Evolutionary conservation across 2,329 filamentous ascomycete species (phyloP).

Genomic region (Xylaria multiplex): DNA sequence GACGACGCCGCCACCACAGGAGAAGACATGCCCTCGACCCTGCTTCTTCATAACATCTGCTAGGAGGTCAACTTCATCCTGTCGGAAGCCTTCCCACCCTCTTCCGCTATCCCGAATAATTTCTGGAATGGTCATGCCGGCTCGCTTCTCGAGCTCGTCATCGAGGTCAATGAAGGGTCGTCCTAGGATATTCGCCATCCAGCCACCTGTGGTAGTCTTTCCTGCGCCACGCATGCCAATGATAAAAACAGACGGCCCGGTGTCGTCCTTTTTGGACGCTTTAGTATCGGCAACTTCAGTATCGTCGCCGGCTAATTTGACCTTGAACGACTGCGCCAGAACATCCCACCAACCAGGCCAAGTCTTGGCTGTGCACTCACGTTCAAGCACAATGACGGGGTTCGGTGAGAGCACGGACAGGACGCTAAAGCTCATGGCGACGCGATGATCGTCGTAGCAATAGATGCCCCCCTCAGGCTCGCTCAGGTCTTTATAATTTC

Average conservation of each 20-base stretch:
- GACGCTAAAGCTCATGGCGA: conserved; percentile 98
- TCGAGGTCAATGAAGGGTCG: conserved; percentile 89
- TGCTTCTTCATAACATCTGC: conserved; percentile 78
- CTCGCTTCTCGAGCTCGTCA: conserved; percentile 79
- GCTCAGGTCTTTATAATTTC: conserved; percentile 57
- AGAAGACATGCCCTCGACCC: conserved; percentile 81
- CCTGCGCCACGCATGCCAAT: conserved; percentile 98
- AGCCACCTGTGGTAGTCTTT: conserved; percentile 91
- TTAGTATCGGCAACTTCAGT: conserved; percentile 47
- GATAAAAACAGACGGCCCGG: conserved; percentile 81
- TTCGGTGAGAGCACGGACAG: conserved; percentile 76
- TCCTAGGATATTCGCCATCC: conserved; percentile 80
- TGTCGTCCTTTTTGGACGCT: conserved; percentile 51
- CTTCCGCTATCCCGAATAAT: conserved; percentile 73
- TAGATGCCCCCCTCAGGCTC: conserved; percentile 75
- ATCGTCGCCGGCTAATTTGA: conserved; percentile 80
- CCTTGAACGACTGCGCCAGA: conserved; percentile 80
- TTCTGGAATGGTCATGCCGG: conserved; percentile 82
- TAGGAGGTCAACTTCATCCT: conserved; percentile 79
- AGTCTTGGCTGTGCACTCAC: conserved; percentile 94
- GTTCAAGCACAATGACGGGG: conserved; percentile 82
- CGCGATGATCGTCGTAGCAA: conserved; percentile 97
- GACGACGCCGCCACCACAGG: conserved; percentile 93
- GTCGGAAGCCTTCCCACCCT: conserved; percentile 91
- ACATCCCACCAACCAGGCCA: conserved; percentile 99